phyloP scores from a whole-genome alignment of 768 basidiomycete species.

The Pholiota microspora region DNA sequence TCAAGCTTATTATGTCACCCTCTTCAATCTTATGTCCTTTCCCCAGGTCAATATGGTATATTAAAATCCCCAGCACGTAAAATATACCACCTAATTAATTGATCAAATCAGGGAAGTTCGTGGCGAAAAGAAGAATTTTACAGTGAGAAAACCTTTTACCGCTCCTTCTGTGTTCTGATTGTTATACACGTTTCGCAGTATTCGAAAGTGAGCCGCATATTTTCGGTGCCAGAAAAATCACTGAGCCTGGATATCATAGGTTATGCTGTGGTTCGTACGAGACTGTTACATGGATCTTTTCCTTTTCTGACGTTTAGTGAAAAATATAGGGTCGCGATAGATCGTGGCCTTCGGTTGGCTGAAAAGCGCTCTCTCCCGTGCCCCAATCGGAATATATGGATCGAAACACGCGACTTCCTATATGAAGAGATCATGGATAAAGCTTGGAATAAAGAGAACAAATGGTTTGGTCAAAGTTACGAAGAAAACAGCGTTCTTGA shows the following conservation, averaged over 20 bases:
- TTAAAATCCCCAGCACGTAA: constrained; percentile 45
- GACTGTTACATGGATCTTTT: not conserved
- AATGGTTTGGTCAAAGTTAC: constrained; percentile 86
- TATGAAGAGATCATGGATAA: constrained; percentile 94
- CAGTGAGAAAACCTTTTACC: constrained; percentile 42
- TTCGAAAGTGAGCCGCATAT: constrained; percentile 14
- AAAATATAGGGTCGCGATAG: constrained; percentile 83
- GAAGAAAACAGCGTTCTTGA: constrained; percentile 83
- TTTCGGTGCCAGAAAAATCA: no score
- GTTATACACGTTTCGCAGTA: constrained; percentile 14
- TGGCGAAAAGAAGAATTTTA: constrained; percentile 80
- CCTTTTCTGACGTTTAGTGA: not conserved
- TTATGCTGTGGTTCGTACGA: constrained; percentile 79
- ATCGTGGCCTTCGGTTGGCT: constrained; percentile 88
- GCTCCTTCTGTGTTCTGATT: not conserved
- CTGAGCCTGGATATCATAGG: constrained; percentile 32
- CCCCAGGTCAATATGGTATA: not conserved
- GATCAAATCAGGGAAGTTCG: constrained; percentile 76
- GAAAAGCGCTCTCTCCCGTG: constrained; percentile 94
- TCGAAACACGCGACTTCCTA: constrained; percentile 70
- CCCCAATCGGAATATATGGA: constrained; percentile 70
- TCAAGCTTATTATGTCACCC: no score
- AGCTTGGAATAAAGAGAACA: constrained; percentile 73
- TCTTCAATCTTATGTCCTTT: not conserved
- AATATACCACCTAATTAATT: not conserved